phyloP scores from a whole-genome alignment of 2,329 filamentous ascomycete genomes.

The Claviceps spartinae region DNA sequence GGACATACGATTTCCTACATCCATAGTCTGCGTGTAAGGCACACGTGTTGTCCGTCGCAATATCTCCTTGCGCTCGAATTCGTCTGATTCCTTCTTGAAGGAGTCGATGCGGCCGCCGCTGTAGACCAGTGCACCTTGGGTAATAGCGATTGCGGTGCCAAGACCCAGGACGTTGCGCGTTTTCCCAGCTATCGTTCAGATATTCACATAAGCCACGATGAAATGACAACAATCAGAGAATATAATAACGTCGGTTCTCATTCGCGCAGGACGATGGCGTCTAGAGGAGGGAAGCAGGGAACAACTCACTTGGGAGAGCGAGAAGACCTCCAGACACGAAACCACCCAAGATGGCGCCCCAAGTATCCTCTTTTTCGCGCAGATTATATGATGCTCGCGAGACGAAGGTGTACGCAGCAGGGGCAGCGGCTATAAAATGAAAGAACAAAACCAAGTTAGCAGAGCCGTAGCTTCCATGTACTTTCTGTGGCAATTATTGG shows the following conservation, averaged over 20 bases:
- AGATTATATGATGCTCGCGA: slow-evolving; percentile 69
- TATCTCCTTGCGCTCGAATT: slow-evolving; percentile 64
- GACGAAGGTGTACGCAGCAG: slow-evolving; percentile 66
- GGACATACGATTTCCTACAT: slow-evolving; percentile 67
- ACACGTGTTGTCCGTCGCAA: slow-evolving; percentile 60
- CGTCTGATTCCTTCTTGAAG: slow-evolving; percentile 44
- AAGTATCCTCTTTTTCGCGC: slow-evolving; percentile 67
- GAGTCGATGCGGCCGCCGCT: slow-evolving; percentile 47
- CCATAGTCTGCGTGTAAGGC: slow-evolving; percentile 66
- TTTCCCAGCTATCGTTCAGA: slow-evolving; percentile 25
- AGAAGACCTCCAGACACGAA: slow-evolving; percentile 61
- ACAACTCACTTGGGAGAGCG: slow-evolving; percentile 54
- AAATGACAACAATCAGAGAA: background rate
- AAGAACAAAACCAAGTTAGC: background rate
- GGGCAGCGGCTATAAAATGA: slow-evolving; percentile 36
- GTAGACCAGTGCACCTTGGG: slow-evolving; percentile 53
- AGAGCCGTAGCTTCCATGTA: too few relatives aligned
- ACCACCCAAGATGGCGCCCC: slow-evolving; percentile 62
- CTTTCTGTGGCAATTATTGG: too few relatives aligned
- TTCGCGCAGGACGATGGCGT: too few relatives aligned
- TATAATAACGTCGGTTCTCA: background rate
- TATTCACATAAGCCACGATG: background rate
- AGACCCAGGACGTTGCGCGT: slow-evolving; percentile 60
- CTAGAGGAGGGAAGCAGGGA: background rate
- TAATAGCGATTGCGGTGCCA: slow-evolving; percentile 40